phyloP scores from a whole-genome alignment of 2,329 filamentous ascomycete species.

The Thelonectria olida region DNA sequence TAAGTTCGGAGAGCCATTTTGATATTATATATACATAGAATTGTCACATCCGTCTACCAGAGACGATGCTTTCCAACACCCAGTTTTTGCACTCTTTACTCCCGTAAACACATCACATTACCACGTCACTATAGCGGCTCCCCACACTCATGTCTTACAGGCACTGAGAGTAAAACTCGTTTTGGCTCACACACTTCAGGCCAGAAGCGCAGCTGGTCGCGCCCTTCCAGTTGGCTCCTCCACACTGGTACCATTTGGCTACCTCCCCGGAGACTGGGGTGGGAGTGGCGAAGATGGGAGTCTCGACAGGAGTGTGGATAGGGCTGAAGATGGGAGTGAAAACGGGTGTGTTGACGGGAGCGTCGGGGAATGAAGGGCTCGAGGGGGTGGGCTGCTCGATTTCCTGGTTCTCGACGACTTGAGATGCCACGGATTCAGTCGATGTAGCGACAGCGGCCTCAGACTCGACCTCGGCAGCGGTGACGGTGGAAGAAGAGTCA shows the following conservation, averaged over 20 bases:
- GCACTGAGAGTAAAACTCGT: conserved; percentile 40
- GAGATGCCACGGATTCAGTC: too few relatives aligned
- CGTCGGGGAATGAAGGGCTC: neutral
- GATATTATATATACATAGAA: neutral
- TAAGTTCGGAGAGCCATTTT: neutral
- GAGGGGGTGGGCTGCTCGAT: neutral
- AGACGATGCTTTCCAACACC: neutral
- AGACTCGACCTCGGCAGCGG: neutral
- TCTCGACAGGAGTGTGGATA: neutral
- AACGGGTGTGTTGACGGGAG: neutral
- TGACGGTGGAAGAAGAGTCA: neutral
- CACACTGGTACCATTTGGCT: conserved; percentile 30
- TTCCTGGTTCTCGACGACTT: conserved; percentile 3
- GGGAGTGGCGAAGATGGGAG: neutral
- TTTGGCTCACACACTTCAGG: conserved; percentile 29
- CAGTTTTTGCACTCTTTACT: neutral
- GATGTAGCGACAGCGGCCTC: neutral
- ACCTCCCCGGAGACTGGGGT: neutral
- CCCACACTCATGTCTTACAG: conserved; percentile 4
- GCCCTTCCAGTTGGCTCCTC: conserved; percentile 33
- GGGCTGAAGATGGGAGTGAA: neutral
- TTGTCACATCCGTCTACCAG: neutral
- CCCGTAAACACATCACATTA: neutral
- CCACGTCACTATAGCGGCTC: too few relatives aligned
- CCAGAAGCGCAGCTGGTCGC: conserved; percentile 32